Percentiles rank a stretch among this genome's conserved stretches.
Evolutionary conservation across 352 stramenopile genomes (phyloP).

Genomic region (Phytopythium mirpurense): DNA sequence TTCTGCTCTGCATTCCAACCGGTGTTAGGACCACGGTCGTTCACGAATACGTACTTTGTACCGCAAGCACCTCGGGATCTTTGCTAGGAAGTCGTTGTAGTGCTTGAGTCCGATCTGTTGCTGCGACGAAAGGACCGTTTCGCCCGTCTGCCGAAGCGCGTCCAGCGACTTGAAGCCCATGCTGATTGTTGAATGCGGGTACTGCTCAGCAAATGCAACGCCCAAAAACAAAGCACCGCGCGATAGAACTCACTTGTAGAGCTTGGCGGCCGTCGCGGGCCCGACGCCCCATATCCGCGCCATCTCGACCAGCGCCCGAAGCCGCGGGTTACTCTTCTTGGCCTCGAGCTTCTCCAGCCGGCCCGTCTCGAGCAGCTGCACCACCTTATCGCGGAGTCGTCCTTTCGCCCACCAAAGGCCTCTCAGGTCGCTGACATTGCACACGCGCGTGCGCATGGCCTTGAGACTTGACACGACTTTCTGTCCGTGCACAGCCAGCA

Average conservation of each 20-base stretch:
- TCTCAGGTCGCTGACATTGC: slow-evolving; percentile 55
- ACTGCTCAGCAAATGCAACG: not conserved
- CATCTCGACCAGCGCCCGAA: slow-evolving; percentile 57
- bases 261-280: slow-evolving; percentile 59
- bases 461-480: slow-evolving; percentile 77
- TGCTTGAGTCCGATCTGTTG: slow-evolving; percentile 79
- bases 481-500: slow-evolving; percentile 20
- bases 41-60: not conserved
- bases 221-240: not conserved
- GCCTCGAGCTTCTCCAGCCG: slow-evolving; percentile 72
- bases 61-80: slow-evolving; percentile 51
- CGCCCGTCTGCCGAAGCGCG: slow-evolving; percentile 32
- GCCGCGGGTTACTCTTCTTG: slow-evolving; percentile 61
- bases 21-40: not conserved
- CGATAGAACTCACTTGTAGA: slow-evolving; percentile 49
- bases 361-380: slow-evolving; percentile 71
- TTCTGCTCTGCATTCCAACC: slow-evolving; percentile 35
- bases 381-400: slow-evolving; percentile 62
- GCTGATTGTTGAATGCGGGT: slow-evolving; percentile 8
- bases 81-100: slow-evolving; percentile 74
- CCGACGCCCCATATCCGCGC: slow-evolving; percentile 77
- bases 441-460: slow-evolving; percentile 48
- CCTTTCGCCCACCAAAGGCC: slow-evolving; percentile 64
- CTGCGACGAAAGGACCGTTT: slow-evolving; percentile 41
- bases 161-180: slow-evolving; percentile 62